Percentiles rank a stretch among this genome's conserved stretches.
Conservation (phyloP, 768 basidiomycete species). For the Flagelloscypha sp. region DNA sequence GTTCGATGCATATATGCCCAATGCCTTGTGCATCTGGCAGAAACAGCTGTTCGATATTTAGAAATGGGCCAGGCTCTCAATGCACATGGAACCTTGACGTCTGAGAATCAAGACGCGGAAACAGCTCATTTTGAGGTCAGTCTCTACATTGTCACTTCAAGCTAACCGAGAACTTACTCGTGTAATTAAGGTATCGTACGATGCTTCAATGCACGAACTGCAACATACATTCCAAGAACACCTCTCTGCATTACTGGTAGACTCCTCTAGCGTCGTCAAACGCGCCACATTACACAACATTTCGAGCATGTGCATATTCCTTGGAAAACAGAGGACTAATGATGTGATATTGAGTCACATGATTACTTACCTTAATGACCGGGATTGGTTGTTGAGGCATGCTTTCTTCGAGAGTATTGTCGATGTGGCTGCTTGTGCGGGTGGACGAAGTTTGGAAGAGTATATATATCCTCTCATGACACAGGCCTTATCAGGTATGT, state of each 20-base stretch:
- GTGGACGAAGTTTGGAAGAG: slow-evolving; percentile 85
- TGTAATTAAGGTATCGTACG: slow-evolving; percentile 72
- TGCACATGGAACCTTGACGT: slow-evolving; percentile 61
- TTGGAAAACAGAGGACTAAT: slow-evolving; percentile 88
- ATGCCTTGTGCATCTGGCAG: slow-evolving; percentile 76
- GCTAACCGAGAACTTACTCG: slow-evolving; percentile 1
- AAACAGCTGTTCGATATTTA: slow-evolving; percentile 78
- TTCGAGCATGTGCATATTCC: slow-evolving; percentile 84
- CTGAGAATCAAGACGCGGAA: slow-evolving; percentile 66
- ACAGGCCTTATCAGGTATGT: slow-evolving; percentile 83
- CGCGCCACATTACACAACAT: slow-evolving; percentile 84
- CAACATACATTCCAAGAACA: slow-evolving; percentile 83
- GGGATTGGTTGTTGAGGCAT: slow-evolving; percentile 85
- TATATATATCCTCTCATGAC: slow-evolving; percentile 97
- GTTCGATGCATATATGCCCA: slow-evolving; percentile 76
- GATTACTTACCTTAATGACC: slow-evolving; percentile 80
- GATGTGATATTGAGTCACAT: slow-evolving; percentile 89
- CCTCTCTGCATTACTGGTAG: slow-evolving; percentile 77
- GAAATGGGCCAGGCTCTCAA: slow-evolving; percentile 92
- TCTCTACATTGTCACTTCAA: slow-evolving; percentile 2
- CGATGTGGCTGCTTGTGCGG: slow-evolving; percentile 91
- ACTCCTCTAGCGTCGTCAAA: slow-evolving; percentile 83
- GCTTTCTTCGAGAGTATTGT: slow-evolving; percentile 96
- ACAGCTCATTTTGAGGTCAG: slow-evolving; percentile 74
- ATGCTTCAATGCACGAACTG: slow-evolving; percentile 77